Evolutionary conservation across 805 yeast genomes (phyloP), one percentile per base, ranked within the genome.

Genomic region (Cyberlindnera americana): DNA sequence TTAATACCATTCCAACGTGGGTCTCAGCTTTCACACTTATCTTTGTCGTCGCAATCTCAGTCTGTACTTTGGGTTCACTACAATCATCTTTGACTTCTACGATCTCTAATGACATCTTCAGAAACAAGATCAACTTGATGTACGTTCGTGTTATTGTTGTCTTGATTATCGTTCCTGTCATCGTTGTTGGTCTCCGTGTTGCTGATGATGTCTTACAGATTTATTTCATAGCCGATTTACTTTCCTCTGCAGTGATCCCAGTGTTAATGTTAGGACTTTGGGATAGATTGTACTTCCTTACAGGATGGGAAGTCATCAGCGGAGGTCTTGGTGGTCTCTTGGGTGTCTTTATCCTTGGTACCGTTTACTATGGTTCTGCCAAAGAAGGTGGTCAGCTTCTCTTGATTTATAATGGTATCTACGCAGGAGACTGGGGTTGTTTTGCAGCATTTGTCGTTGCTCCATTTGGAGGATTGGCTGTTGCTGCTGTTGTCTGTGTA

Each of bases 381-480:
- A 61, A 64, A 38, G 85, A 80, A 44, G 97, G 96, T 52, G 96
- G 83, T 14, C 72, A 72, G 46, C 69, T 90, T 37, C 64, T 90
- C 37, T 66, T 90, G 43, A 70, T 90, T 38, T 76, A 81, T 78
- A 79, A 83, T 53, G 96, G 97, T 31, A 65, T 90, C 19, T 90
- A 90, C 55, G 67, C 72, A 21, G 75, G 72, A 35, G 96, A 90
- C 57, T 90, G 96, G 96, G 86, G 95, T 53, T 81, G 95, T 0
- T 90, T 90, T 65, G 97, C 95, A 18, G 96, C 96, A 2, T 90
- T 90, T 62, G 91, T 85, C 6, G 84, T 82, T 46, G 93, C 96
- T 1, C 96, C 96, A 6, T 70, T 81, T 29, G 95, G 91, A 19
- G 88, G 91, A 10, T 48, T 89, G 2, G 46, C 82, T 6, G 66